Evolutionary conservation across 768 basidiomycete species (phyloP), one percentile per base, ranked within the genome.

Genomic region (Amanita rimosa): DNA sequence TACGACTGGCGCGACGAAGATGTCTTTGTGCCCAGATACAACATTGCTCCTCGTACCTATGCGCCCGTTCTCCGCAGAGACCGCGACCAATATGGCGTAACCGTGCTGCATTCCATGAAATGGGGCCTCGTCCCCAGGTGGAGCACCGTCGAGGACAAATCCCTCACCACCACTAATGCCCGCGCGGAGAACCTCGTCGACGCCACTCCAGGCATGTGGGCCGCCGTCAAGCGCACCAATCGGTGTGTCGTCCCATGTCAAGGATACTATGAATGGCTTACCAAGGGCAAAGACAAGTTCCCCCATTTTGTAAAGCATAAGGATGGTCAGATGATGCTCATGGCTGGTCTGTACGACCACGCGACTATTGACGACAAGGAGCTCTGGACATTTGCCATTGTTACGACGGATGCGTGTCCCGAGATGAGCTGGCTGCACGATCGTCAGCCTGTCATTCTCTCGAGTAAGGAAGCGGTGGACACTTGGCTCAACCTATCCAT

Each of bases 221-320:
- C 68, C 14, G 76, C 76, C 52, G 74, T 93, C 55, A 86, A 88
- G 59, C 84, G 83, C 16, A 77, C 69, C 64, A 86, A 88, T 54
- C 76, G 95, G 33, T 97, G 94, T 59, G 75, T 85, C n/a, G 78
- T 97, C 47, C 66, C 86, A 17, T 85, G 83, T 46, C 85, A 67
- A 55, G 62, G 64, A 59, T 96, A 96, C 62, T 97, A 90, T 60
- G 95, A 99, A 64, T 97, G 95, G 95, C 72, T n/a, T n/a, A n/a
- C n/a, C n/a, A n/a, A n/a, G n/a, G n/a, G 83, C 46, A 85, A 82
- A 58, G 71, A 78, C 36, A 86, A 85, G 55, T 58, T 88, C 1
- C 90, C 94, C 0, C 80, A 95, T 60, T 93, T 91, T 56, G 81
- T 78, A 33, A 86, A 82, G 57, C 78, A 74, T 37, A 73, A 76